Base-by-base conservation (phyloP, 1,284 basidiomycete species). In the Trametes polyzona region DNA sequence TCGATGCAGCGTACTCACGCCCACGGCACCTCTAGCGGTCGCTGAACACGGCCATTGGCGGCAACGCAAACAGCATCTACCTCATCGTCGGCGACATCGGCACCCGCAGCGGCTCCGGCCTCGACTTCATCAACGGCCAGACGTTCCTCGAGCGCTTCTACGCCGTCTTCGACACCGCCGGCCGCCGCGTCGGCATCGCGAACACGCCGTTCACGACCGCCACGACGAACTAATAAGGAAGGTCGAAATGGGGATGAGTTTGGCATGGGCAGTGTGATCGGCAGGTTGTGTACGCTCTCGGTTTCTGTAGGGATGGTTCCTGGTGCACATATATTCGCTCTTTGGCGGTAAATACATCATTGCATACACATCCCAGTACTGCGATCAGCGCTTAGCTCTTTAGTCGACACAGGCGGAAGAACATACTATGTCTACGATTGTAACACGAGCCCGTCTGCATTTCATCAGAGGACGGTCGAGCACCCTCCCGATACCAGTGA, bases 121-220 rank as follows among this genome's bases (percentile, higher is more conserved):
- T 71, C 24, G 70, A 70, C 60, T 71, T 71, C 65, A 67, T 71
- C 59, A 71, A 73, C 56, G 69, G 74, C 33, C 56, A 64, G 60
- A 52, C 63, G 32, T 73, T 68, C 44, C 65, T 78, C 12, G 82
- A 88, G 69, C 81, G 86, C 19, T 88, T 83, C 78, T 88, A 87
- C 72, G 76, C 78, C 16, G 83, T 87, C 19, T 87, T 72, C 65
- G 87, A 89, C 63, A 82, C 80, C 32, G 69, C 74, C 35, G 82
- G 83, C 71, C 48, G 51, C 9, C 74, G 62, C 8, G 68, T 83
- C 44, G 80, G 81, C 12, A 71, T 81, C 43, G 80, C 81, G 4
- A 73, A 62, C 19, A 82, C 80, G 1, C 11, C 52, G 14, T 71
- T 74, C 63, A 82, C 79, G 2, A 51, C 67, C 42, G 73, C 75